Evolutionary conservation across 805 yeast species (phyloP), one percentile per base, ranked within the genome.

Genomic region (Suhomyces sp.): DNA sequence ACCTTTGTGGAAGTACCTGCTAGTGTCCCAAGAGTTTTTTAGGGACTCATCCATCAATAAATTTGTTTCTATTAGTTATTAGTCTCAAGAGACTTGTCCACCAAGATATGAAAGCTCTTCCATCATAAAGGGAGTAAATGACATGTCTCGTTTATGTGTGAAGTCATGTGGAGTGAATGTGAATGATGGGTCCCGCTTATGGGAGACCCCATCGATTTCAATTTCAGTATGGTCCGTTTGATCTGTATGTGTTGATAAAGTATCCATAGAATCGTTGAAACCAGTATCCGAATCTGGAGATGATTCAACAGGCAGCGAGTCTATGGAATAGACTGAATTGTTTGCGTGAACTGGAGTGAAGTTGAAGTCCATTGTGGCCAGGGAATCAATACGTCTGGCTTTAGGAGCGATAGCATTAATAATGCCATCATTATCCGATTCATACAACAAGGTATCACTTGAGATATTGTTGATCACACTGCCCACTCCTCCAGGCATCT

Each of bases 231-330:
- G 33, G 10, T 31, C 33, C 6, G 33, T 31, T n/a, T 31, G 19
- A 9, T 14, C 33, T 11, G 33, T 62, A 8, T 58, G 60, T 2
- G 69, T 62, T 3, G 67, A 59, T 14, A 63, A 39, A 3, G 55
- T 46, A 31, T 40, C 45, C 39, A 41, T 38, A 11, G 67, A 61
- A 29, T 53, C 60, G 33, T 47, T 54, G 35, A 56, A 47, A 23
- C 36, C 43, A 12, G 28, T 19, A 10, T 28, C 36, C 4, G 36
- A 28, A 10, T 28, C 37, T 10, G 50, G 46, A 10, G 43, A 41
- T 6, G 31, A 38, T 5, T 19, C 25, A 7, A 23, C 19, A 14
- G 31, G 28, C 19, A 17, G 31, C n/a, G 53, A 48, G 19, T 42
- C 47, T 14, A 50, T 38, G 15, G 51, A 38, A 34, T 31, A 39